Evolutionary conservation across 495 filamentous ascomycete genomes (phyloP), one percentile per base, ranked within the genome.

Genomic region (Xylaria palmicola): DNA sequence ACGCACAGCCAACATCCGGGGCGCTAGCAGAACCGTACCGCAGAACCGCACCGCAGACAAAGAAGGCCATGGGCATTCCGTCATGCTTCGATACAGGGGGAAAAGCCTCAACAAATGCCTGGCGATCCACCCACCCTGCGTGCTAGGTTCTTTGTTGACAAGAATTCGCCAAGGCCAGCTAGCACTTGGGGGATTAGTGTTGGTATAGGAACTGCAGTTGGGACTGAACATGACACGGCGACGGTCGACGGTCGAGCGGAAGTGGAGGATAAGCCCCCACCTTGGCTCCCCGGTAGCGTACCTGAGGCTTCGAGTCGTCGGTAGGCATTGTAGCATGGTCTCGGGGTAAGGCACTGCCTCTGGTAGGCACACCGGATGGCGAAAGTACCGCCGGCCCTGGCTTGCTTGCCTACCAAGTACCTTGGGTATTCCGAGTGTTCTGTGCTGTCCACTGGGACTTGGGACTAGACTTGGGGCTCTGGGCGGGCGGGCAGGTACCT

Each of bases 211-310:
- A n/a, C 24, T 43, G 49, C 59, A 55, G n/a, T 29, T 37, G 13
- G 32, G 24, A 57, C 54, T 19, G 13, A 37, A 49, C 58, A 56
- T 62, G 51, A 26, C 52, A 54, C 50, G 20, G 34, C 62, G 62
- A 43, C 49, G 40, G 57, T 63, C 48, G 51, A 65, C 67, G 67
- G 67, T 68, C 68, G 68, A 70, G 65, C 68, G 68, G 68, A 70
- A 68, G 65, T 62, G 20, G 26, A 53, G 27, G 61, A 61, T 58
- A 30, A 62, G 32, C n/a, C 32, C 55, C 50, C 40, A 48, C 34
- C 24, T 15, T 45, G 49, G 37, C 20, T 24, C n/a, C 1, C 17
- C 20, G 17, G 19, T 3, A 34, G n/a, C 10, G 4, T 44, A 47
- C 41, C 17, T 19, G 15, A 29, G 30, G 47, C 47, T 32, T 39